These are phyloP conservation scores for Leccinum boreale DNA, from an alignment of 768 basidiomycete genomes.

Conservation along the genomic window DNA sequence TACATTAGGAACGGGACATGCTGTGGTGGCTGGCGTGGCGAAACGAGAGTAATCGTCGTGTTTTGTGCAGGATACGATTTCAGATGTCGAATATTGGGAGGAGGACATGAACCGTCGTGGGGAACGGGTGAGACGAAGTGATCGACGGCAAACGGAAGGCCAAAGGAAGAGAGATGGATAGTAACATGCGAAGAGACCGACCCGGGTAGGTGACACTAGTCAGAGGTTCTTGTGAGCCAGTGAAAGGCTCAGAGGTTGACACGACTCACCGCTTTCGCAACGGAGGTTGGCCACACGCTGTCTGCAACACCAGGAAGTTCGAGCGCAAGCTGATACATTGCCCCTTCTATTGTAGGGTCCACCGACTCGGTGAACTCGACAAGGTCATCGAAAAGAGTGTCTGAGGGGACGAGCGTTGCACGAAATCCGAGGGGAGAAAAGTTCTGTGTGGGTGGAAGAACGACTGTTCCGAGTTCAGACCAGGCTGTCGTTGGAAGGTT, in stretches of 20 bases:
- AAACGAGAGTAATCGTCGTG: slow-evolving; percentile 54
- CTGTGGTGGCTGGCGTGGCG: slow-evolving; percentile 54
- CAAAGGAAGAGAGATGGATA: slow-evolving; percentile 48
- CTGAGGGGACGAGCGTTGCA: slow-evolving; percentile 36
- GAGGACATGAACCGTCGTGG: slow-evolving; percentile 63
- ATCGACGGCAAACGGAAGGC: slow-evolving; percentile 61
- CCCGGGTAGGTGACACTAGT: slow-evolving; percentile 65
- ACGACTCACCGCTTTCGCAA: slow-evolving; percentile 47
- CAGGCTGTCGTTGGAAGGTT: slow-evolving; percentile 25
- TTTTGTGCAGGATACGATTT: slow-evolving; percentile 32
- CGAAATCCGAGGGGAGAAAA: slow-evolving; percentile 33
- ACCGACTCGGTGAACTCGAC: slow-evolving; percentile 40
- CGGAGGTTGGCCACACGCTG: slow-evolving; percentile 30
- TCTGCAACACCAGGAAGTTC: slow-evolving; percentile 42
- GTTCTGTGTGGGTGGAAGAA: slow-evolving; percentile 28
- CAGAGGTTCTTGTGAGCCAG: slow-evolving; percentile 10
- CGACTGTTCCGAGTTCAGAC: slow-evolving; percentile 25
- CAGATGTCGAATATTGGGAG: slow-evolving; percentile 14
- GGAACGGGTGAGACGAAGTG: slow-evolving; percentile 69
- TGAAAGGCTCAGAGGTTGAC: slow-evolving; percentile 40
- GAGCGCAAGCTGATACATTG: slow-evolving; percentile 73
- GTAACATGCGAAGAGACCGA: slow-evolving; percentile 53
- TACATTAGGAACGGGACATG: slow-evolving; percentile 30
- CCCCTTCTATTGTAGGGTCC: slow-evolving; percentile 36
- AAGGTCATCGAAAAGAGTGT: slow-evolving; percentile 47